These are phyloP conservation scores for Heritiera littoralis DNA, from an alignment of 345 rosid genomes.

Conservation along the genomic window DNA sequence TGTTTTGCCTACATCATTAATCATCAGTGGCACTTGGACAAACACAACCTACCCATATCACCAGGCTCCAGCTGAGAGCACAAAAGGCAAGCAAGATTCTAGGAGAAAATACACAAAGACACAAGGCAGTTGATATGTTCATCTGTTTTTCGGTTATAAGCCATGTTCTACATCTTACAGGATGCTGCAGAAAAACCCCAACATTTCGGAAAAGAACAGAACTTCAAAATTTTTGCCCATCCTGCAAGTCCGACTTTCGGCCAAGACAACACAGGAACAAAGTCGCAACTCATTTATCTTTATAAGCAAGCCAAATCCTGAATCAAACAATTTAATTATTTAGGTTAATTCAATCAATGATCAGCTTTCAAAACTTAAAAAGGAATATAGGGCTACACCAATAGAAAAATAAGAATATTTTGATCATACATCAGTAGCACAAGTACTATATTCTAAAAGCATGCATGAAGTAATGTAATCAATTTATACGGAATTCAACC, in stretches of 20 bases:
- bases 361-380: background rate
- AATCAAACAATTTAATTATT: background rate
- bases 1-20: background rate
- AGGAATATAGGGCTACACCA: background rate
- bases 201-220: background rate
- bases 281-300: background rate
- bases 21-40: background rate
- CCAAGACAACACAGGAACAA: background rate
- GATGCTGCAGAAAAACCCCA: background rate
- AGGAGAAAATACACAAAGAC: background rate
- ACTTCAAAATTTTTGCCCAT: background rate
- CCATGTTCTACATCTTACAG: background rate
- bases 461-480: background rate
- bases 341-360: background rate
- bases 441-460: background rate
- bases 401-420: background rate
- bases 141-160: background rate
- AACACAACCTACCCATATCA: background rate
- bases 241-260: background rate
- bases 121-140: background rate
- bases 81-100: background rate
- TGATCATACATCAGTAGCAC: background rate
- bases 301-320: background rate
- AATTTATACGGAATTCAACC: background rate
- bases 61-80: background rate